Percentiles rank a stretch among this genome's conserved stretches.
These are phyloP conservation scores for Penicillium vulpinum DNA, from an alignment of 2,329 filamentous ascomycete genomes.

Conservation along the genomic window DNA sequence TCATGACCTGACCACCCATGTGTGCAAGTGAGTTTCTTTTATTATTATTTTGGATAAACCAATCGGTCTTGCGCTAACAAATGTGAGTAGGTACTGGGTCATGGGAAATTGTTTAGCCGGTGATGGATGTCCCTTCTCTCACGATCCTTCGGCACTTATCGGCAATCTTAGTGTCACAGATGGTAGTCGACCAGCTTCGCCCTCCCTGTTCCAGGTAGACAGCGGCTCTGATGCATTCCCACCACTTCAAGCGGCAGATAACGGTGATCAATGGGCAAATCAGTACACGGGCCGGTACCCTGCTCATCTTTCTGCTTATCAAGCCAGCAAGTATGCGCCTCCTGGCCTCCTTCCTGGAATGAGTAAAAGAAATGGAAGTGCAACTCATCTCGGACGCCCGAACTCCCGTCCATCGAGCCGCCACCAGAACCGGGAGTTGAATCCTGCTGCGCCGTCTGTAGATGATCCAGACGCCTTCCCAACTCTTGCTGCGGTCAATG, in stretches of 20 bases:
- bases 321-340: slow-evolving; percentile 49
- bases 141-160: slow-evolving; percentile 85
- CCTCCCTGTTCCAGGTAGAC: slow-evolving; percentile 69
- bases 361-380: slow-evolving; percentile 50
- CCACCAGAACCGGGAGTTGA: slow-evolving; percentile 65
- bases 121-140: slow-evolving; percentile 92
- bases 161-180: slow-evolving; percentile 75
- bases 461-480: slow-evolving; percentile 97
- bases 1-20: slow-evolving; percentile 89
- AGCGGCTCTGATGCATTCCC: slow-evolving; percentile 81
- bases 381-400: slow-evolving; percentile 60
- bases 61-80: slow-evolving; percentile 26
- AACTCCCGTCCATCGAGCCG: slow-evolving; percentile 84
- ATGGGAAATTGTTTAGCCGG: slow-evolving; percentile 94
- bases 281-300: slow-evolving; percentile 48
- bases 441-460: slow-evolving; percentile 70
- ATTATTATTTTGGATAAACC: background rate
- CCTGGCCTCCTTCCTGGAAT: slow-evolving; percentile 31
- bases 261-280: slow-evolving; percentile 59
- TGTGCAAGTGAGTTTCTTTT: slow-evolving; percentile 81
- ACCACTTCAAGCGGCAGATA: slow-evolving; percentile 63
- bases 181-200: slow-evolving; percentile 47
- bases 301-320: slow-evolving; percentile 42
- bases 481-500: slow-evolving; percentile 72
- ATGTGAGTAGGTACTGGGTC: slow-evolving; percentile 75